These are phyloP conservation scores for Tetracladium marchalianum DNA, from an alignment of 495 filamentous ascomycete species.

Conservation along the genomic window DNA sequence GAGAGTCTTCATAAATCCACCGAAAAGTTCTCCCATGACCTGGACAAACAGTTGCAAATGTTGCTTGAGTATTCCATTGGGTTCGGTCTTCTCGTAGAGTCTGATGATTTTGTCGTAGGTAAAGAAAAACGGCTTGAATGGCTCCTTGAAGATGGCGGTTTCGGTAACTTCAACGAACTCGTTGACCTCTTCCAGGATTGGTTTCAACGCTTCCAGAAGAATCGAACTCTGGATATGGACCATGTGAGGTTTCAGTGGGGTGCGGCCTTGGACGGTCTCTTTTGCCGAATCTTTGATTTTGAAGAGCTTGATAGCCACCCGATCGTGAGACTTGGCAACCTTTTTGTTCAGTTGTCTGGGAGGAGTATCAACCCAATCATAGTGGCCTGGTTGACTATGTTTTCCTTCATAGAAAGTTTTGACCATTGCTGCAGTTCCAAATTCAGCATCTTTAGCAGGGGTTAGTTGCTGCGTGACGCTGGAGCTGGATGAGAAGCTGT, in stretches of 20 bases:
- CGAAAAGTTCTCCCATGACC: conserved; percentile 28
- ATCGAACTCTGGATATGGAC: conserved; percentile 28
- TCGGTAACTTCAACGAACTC: conserved; percentile 24
- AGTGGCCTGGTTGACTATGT: conserved; percentile 10
- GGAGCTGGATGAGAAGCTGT: neutral
- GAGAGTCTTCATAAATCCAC: conserved; percentile 21
- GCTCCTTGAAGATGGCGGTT: conserved; percentile 21
- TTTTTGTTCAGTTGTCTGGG: conserved; percentile 26
- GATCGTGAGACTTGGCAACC: conserved; percentile 24
- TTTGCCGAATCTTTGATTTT: conserved; percentile 28
- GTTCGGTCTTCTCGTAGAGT: conserved; percentile 8
- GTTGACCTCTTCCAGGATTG: conserved; percentile 23
- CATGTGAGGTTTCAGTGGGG: conserved; percentile 23
- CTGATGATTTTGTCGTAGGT: conserved; percentile 24
- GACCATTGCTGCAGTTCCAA: conserved; percentile 13
- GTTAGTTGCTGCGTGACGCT: neutral
- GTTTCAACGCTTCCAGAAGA: conserved; percentile 23
- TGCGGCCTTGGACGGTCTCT: conserved; percentile 23
- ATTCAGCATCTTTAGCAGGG: conserved; percentile 4
- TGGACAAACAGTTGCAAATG: conserved; percentile 24
- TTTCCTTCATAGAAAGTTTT: conserved; percentile 25
- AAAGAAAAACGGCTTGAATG: conserved; percentile 30
- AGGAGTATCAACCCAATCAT: conserved; percentile 30
- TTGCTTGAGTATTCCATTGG: conserved; percentile 13
- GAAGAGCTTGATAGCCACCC: conserved; percentile 30